Conservation (phyloP, 768 basidiomycete genomes). For the Naganishia randhawae region DNA sequence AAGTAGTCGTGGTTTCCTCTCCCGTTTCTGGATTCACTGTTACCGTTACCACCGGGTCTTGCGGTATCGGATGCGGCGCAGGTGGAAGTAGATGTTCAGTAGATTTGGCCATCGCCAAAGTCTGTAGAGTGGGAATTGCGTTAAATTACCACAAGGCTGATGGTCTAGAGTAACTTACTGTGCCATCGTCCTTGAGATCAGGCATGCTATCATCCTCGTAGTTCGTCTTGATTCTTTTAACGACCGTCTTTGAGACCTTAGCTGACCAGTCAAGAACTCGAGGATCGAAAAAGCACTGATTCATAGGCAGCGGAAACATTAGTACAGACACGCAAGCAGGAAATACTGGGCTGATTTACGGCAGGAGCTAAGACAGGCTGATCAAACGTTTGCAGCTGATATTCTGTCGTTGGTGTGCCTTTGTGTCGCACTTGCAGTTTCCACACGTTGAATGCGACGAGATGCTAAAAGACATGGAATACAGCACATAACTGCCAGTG, state of each 20-base stretch:
- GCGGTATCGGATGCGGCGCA: constrained; percentile 35
- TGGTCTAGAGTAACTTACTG: constrained; percentile 46
- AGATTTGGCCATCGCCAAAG: constrained; percentile 84
- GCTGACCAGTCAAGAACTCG: constrained; percentile 73
- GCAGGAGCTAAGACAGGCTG: constrained; percentile 92
- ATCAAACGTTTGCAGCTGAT: constrained; percentile 84
- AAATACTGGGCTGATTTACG: constrained; percentile 56
- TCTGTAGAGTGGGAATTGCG: constrained; percentile 54
- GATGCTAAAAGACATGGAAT: constrained; percentile 57
- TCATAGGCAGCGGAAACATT: background rate
- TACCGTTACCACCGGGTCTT: constrained; percentile 51
- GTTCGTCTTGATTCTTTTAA: constrained; percentile 52
- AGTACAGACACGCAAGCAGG: background rate
- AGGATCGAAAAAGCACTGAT: constrained; percentile 86
- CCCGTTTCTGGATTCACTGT: constrained; percentile 25
- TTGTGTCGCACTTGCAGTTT: constrained; percentile 82
- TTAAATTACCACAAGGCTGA: background rate
- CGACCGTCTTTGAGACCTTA: constrained; percentile 62
- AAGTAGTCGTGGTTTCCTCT: constrained; percentile 20
- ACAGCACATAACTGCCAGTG: background rate
- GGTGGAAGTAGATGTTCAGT: constrained; percentile 70
- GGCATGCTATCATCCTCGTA: constrained; percentile 69
- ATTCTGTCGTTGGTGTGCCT: constrained; percentile 74
- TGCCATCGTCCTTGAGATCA: constrained; percentile 53
- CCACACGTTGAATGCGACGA: constrained; percentile 83